phyloP scores from a whole-genome alignment of 257 asterid genomes.

The Thymus mandschuricus region DNA sequence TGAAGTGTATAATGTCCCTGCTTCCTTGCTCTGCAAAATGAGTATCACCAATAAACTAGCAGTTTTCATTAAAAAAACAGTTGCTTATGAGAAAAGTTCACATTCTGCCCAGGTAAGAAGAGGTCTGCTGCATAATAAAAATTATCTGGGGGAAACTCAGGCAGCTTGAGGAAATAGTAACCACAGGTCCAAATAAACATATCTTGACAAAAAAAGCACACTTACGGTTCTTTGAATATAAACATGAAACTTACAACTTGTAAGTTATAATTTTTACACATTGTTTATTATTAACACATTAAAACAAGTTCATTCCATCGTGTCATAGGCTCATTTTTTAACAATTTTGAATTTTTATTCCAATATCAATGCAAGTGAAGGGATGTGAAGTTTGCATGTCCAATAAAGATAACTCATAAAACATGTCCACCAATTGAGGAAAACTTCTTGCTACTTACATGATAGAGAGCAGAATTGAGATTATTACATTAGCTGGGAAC shows the following conservation, averaged over 20 bases:
- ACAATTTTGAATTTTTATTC: too few relatives aligned
- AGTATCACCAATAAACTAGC: slow-evolving; percentile 14
- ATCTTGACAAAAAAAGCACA: background rate
- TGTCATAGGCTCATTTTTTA: too few relatives aligned
- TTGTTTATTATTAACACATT: too few relatives aligned
- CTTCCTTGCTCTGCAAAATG: slow-evolving; percentile 56
- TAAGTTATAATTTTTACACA: too few relatives aligned
- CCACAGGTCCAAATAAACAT: background rate
- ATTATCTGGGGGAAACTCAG: background rate
- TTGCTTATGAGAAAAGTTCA: background rate
- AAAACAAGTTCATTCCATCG: too few relatives aligned
- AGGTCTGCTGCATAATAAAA: background rate
- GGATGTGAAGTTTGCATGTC: background rate
- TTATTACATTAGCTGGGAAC: too few relatives aligned
- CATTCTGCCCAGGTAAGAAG: background rate
- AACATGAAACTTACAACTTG: too few relatives aligned
- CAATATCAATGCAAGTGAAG: background rate
- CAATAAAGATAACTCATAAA: background rate
- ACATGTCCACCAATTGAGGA: background rate
- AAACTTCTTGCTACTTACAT: too few relatives aligned
- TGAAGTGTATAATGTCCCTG: slow-evolving; percentile 45
- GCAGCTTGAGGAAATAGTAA: background rate
- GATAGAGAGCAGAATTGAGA: too few relatives aligned
- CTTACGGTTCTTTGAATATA: too few relatives aligned
- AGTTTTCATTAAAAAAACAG: background rate